Base-by-base conservation (phyloP, 1,139 yeast genomes). In the Yamadazyma atmosphaerica region DNA sequence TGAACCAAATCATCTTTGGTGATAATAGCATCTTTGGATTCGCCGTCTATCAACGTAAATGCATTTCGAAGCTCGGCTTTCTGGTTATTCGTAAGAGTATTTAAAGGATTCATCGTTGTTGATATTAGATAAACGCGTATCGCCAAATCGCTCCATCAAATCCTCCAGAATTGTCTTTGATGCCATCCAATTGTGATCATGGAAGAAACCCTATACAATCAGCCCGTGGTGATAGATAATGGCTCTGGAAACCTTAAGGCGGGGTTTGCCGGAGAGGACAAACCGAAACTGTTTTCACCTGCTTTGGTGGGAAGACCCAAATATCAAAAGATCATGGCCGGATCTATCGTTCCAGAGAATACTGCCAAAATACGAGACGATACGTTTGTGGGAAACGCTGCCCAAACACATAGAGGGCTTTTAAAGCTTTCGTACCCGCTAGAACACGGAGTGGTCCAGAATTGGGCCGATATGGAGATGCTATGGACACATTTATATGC, bases 191-290 rank as follows among this genome's bases (percentile, higher is more conserved):
- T 19, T 6, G 6, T 19, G 22, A 19, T 19, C 22, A 9, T 9
- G 22, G 6, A 6, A 19, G 46, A 35, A n/a, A 33, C 48, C 7
- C 58, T 72, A 33, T 72, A 71, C 44, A 90, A 89, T 61, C 97
- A 90, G 61, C 96, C 97, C 2, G 79, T 90, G 34, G 96, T 90
- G 27, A 72, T 90, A 25, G 98, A 90, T 60, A 88, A 87, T 66
- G 98, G 98, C n/a, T 83, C 96, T 4, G 95, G 96, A 2, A 75
- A 77, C 35, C 70, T 89, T 40, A 86, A 88, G 56, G 89, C 95
- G 0, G 98, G 98, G 1, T 86, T 90, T 62, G 95, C 97, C 1
- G 97, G 97, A 13, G 94, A 86, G 50, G 94, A 87, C 40, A 75
- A 71, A 49, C 98, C 98, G 3, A 75, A 79, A 50, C 60, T 79